phyloP scores from a whole-genome alignment of 2,329 filamentous ascomycete genomes.

The Exophiala spinifera region DNA sequence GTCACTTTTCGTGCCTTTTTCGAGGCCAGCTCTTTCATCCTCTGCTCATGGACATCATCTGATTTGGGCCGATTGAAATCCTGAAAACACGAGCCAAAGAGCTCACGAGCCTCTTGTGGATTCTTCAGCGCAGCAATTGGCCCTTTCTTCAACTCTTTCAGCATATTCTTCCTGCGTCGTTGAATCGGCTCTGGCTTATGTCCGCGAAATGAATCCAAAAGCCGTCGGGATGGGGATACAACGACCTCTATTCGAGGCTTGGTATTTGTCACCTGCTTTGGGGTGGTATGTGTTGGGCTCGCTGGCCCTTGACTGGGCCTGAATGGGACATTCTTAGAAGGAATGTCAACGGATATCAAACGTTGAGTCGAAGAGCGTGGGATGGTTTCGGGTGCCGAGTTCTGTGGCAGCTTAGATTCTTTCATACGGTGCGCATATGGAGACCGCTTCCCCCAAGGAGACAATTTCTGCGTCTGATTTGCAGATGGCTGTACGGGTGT shows the following conservation, averaged over 20 bases:
- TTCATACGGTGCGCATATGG: background rate
- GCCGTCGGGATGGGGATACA: background rate
- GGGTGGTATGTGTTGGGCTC: background rate
- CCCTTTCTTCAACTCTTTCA: slow-evolving; percentile 16
- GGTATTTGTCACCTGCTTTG: background rate
- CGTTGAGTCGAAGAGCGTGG: background rate
- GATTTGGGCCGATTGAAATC: slow-evolving; percentile 7
- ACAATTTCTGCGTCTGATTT: background rate
- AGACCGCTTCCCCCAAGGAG: background rate
- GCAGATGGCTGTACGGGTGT: background rate
- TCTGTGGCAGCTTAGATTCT: background rate
- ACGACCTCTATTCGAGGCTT: slow-evolving; percentile 9
- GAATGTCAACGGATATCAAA: slow-evolving; percentile 1
- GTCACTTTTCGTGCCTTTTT: slow-evolving; percentile 21
- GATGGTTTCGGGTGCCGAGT: background rate
- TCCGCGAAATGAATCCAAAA: slow-evolving; percentile 5
- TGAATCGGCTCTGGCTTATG: slow-evolving; percentile 1
- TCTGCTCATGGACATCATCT: background rate
- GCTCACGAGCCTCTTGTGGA: slow-evolving; percentile 14
- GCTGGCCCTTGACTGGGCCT: background rate
- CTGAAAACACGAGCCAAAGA: slow-evolving; percentile 22
- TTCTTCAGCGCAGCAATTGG: slow-evolving; percentile 6
- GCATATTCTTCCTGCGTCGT: slow-evolving; percentile 8
- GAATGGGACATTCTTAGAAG: background rate
- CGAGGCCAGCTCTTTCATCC: slow-evolving; percentile 10